These are phyloP conservation scores for Spathaspora girioi DNA, from an alignment of 805 yeast species.

Conservation along the genomic window DNA sequence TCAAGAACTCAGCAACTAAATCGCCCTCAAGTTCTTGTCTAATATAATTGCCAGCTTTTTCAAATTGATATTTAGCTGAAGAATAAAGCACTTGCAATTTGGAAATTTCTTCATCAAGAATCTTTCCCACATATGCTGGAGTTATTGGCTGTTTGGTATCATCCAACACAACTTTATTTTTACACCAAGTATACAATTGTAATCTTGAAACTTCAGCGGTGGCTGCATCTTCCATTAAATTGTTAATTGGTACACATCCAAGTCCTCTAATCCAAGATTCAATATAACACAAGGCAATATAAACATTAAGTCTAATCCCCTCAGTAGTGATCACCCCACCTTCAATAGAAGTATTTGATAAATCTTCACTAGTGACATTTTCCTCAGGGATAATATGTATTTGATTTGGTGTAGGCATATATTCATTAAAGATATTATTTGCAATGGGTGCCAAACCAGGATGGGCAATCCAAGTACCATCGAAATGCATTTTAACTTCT, in stretches of 20 bases:
- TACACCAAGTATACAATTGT: constrained; percentile 75
- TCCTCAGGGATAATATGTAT: constrained; percentile 48
- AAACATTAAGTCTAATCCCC: constrained; percentile 69
- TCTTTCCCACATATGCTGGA: constrained; percentile 51
- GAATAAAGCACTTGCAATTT: constrained; percentile 46
- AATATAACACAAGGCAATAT: constrained; percentile 75
- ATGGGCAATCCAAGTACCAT: constrained; percentile 88
- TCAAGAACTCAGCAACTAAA: constrained; percentile 72
- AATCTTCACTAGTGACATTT: constrained; percentile 56
- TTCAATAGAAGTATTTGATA: constrained; percentile 60
- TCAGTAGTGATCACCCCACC: constrained; percentile 61
- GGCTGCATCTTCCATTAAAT: constrained; percentile 87
- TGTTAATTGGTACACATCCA: constrained; percentile 84
- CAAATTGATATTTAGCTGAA: constrained; percentile 57
- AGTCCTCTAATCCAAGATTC: constrained; percentile 84
- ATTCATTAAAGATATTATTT: constrained; percentile 64
- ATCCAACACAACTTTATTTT: constrained; percentile 59
- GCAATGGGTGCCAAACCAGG: constrained; percentile 78
- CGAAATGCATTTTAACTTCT: constrained; percentile 76
- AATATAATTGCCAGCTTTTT: constrained; percentile 65
- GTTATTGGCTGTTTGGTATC: constrained; percentile 59
- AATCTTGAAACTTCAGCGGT: constrained; percentile 85
- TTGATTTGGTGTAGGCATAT: constrained; percentile 84
- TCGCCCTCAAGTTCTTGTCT: constrained; percentile 70
- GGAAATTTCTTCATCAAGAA: constrained; percentile 60